These are phyloP conservation scores for Parasitella parasitica DNA, from an alignment of 371 early-diverging fungal genomes.

Conservation along the genomic window DNA sequence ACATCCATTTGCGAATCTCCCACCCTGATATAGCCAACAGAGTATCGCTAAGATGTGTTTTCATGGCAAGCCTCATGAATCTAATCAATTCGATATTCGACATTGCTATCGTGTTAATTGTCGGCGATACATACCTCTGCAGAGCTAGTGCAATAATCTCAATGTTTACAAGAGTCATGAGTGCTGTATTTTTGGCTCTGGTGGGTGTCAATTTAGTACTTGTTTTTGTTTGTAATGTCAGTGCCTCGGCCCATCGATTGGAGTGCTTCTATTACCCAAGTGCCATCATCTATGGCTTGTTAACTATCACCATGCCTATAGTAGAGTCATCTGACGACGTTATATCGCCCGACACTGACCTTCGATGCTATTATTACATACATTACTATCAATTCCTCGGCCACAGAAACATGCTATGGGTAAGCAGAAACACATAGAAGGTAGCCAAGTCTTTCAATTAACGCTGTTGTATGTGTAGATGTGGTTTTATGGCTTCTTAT, in stretches of 20 bases:
- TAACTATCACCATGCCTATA: constrained; percentile 16
- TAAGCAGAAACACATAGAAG: neutral
- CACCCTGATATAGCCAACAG: constrained; percentile 15
- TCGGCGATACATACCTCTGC: constrained; percentile 9
- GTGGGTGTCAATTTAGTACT: constrained; percentile 36
- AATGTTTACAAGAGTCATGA: constrained; percentile 13
- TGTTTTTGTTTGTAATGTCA: constrained; percentile 24
- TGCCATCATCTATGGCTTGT: constrained; percentile 9
- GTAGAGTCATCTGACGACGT: neutral
- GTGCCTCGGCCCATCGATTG: neutral
- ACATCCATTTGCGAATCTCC: neutral
- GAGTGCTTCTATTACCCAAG: neutral
- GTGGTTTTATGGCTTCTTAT: constrained; percentile 27
- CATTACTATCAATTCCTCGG: constrained; percentile 12
- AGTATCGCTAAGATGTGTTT: constrained; percentile 37
- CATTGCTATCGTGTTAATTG: neutral
- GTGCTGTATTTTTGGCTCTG: constrained; percentile 15
- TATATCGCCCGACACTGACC: neutral
- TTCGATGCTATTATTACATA: constrained; percentile 5
- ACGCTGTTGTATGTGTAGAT: constrained; percentile 8
- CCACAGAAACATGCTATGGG: constrained; percentile 23
- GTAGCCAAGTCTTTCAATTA: neutral
- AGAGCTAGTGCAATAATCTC: constrained; percentile 13
- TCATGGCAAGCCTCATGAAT: constrained; percentile 11
- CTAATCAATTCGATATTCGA: constrained; percentile 8